Base-by-base conservation (phyloP, 345 rosid genomes). In the Camelina sativa region DNA sequence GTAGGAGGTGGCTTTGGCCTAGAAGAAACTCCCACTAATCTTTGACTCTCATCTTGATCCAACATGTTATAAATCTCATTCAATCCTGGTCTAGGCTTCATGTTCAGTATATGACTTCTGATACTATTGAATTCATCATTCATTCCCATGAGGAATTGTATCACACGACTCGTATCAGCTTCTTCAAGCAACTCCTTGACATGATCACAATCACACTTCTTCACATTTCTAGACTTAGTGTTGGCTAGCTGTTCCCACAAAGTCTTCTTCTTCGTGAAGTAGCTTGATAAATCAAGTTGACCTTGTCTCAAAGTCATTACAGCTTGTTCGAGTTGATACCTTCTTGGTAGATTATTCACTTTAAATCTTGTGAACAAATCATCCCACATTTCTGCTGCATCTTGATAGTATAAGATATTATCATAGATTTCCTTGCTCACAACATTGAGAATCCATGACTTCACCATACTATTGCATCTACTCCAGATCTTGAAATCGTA, bases 231-330 rank as follows among this genome's bases (percentile, higher is more conserved):
- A 16, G 15, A 0, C 28, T 58, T 16, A 1, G 44, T 25, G 28
- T 25, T 25, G 28, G 28, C 28, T 25, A 6, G 0, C 0, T 58
- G 43, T 0, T 58, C 62, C 43, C 62, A 58, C 8, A 58, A 0
- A 0, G 62, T 58, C 44, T 58, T 58, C 43, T 57, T 58, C 62
- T 58, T n/a, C 1, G 43, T 58, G 8, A 58, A 58, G 12, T 32
- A 34, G 2, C 13, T n/a, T 0, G 23, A 58, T 0, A 34, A 1
- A 25, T 34, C 62, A 1, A 57, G 13, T 0, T 8, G 0, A 1
- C 13, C 41, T 8, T 57, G 43, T 2, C 4, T 32, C 0, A 58
- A 15, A 0, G 11, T 32, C 62, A 58, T 34, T 0, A 58, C 15
- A 25, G 3, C 28, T 25, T 25, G 28, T 25, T 25, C 28, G 3